Evolutionary conservation across 2,329 filamentous ascomycete genomes (phyloP), one percentile per base, ranked within the genome.

Genomic region (Epichloe gansuensis): DNA sequence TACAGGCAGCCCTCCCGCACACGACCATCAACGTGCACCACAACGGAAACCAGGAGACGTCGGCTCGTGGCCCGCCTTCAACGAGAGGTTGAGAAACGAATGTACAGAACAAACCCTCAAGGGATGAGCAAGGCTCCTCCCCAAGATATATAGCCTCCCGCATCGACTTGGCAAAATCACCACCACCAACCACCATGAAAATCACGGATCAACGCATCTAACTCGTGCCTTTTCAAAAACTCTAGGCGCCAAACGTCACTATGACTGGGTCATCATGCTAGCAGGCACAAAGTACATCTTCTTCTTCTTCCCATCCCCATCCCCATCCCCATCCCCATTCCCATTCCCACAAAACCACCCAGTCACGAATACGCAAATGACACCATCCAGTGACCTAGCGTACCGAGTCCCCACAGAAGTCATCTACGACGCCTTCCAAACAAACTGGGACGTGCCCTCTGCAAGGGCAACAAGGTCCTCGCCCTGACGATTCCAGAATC

Each of bases 401-500:
- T 69, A 69, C 55, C 61, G 62, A 8, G 54, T 65, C 5, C 50
- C 63, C 0, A 58, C 71, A 8, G 64, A 73, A 1, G 60, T 67
- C 2, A 76, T 83, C 23, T 76, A 75, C 57, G 60, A 69, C 6
- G 67, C 68, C 8, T 72, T 85, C 13, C 66, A 75, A 56, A 61
- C 68, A 9, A 63, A 70, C 39, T 86, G 78, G 74, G 64, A 70
- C 44, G 63, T 77, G 2, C 70, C 76, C 68, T 83, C 2, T 60
- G 63, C 1, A 69, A 70, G 31, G 73, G 73, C 11, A 70, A 71
- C 58, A 79, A 79, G 54, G 75, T 86, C 8, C 73, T 86, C 3
- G 80, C 81, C 4, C 69, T 86, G 48, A 86, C 82, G 0, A 71
- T 86, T 2, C 80, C 80, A 0, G 81, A 84, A 57, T 72, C 72